Evolutionary conservation across 805 yeast genomes (phyloP).

Genomic region (Yarrowia sp.): DNA sequence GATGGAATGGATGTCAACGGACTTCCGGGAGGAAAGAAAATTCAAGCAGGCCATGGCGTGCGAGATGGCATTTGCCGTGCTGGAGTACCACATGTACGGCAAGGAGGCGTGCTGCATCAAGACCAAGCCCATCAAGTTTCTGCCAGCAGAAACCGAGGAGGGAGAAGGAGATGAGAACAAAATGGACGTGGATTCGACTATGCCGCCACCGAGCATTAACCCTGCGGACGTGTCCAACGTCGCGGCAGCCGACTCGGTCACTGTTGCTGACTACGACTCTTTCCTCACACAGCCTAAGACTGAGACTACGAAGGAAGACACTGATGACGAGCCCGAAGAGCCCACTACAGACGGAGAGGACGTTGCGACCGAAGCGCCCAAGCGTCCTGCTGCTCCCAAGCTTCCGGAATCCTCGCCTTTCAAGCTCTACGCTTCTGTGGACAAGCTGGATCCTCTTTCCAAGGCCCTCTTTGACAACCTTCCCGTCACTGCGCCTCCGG

Average conservation of each 20-base stretch:
- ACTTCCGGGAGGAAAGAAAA: conserved; percentile 67
- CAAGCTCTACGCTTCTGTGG: conserved; percentile 29
- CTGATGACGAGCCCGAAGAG: conserved; percentile 33
- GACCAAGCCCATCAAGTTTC: conserved; percentile 45
- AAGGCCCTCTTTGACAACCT: conserved; percentile 31
- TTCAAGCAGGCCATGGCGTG: conserved; percentile 69
- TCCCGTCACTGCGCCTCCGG: conserved; percentile 9
- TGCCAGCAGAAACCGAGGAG: conserved; percentile 29
- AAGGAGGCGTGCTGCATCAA: conserved; percentile 59
- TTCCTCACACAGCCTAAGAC: neutral
- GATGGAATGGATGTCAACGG: conserved; percentile 79
- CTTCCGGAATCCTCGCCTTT: conserved; percentile 28
- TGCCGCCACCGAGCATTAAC: conserved; percentile 26
- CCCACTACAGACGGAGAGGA: neutral
- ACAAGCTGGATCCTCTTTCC: conserved; percentile 33
- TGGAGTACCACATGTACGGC: conserved; percentile 78
- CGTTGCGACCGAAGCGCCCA: neutral
- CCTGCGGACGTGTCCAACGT: neutral
- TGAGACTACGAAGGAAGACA: conserved; percentile 15
- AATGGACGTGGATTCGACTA: conserved; percentile 7
- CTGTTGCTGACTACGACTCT: conserved; percentile 1
- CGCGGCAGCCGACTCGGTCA: neutral
- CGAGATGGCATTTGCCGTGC: conserved; percentile 65
- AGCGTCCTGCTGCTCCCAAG: neutral
- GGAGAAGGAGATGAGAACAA: conserved; percentile 27